phyloP scores from a whole-genome alignment of 202 grass and related monocot genomes.

The Zizania palustris region DNA sequence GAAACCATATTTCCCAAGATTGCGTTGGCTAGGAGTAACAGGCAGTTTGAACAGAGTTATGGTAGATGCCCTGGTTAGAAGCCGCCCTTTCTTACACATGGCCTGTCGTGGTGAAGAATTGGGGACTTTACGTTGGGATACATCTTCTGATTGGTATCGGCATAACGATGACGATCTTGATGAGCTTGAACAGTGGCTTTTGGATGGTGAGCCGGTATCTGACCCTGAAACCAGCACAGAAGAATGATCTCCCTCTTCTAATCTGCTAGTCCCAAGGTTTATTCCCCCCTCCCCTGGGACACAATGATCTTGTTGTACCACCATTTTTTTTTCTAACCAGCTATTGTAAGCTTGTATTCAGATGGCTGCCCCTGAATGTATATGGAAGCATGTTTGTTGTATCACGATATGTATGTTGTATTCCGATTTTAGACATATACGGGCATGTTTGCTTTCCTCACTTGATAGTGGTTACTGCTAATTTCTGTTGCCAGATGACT shows the following conservation, averaged over 20 bases:
- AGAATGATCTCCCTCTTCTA: slow-evolving; percentile 26
- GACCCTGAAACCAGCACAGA: slow-evolving; percentile 41
- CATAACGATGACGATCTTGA: slow-evolving; percentile 73
- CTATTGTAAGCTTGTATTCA: background rate
- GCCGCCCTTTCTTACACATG: slow-evolving; percentile 80
- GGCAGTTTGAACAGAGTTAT: slow-evolving; percentile 90
- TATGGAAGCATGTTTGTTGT: too few relatives aligned
- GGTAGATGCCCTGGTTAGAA: slow-evolving; percentile 75
- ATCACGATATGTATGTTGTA: background rate
- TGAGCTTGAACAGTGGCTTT: slow-evolving; percentile 82
- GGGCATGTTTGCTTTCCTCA: background rate
- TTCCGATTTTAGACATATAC: slow-evolving; percentile 4
- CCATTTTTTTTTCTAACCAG: background rate
- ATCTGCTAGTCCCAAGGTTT: background rate
- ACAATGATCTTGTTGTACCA: slow-evolving; percentile 8
- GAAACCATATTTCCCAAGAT: slow-evolving; percentile 84
- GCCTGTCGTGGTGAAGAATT: slow-evolving; percentile 80
- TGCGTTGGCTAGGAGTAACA: slow-evolving; percentile 81
- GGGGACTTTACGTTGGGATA: slow-evolving; percentile 58
- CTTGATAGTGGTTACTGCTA: background rate
- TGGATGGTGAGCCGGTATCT: slow-evolving; percentile 62
- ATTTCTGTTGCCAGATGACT: background rate
- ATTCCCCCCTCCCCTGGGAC: background rate
- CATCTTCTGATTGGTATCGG: slow-evolving; percentile 63
- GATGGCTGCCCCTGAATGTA: too few relatives aligned